Conservation (phyloP, 106 monocot species). For the Allium fistulosum region DNA sequence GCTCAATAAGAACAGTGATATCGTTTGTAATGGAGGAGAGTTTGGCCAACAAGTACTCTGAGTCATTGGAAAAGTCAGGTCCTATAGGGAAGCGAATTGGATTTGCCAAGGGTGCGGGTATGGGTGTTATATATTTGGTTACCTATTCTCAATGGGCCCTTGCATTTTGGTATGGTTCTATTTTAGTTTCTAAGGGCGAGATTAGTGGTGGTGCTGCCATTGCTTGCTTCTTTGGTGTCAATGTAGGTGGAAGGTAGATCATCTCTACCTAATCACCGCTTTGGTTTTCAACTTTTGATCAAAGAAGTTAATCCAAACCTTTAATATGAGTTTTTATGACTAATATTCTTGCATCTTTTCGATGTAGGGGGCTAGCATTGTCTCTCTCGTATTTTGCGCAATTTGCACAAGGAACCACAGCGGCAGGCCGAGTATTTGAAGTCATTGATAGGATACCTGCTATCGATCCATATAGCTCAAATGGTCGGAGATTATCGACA, state of each 20-base stretch:
- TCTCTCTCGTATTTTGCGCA: slow-evolving; percentile 32
- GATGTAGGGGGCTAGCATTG: slow-evolving; percentile 22
- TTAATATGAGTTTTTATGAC: no score
- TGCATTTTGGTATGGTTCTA: slow-evolving; percentile 34
- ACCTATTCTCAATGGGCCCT: slow-evolving; percentile 43
- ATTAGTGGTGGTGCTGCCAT: slow-evolving; percentile 42
- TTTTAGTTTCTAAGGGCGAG: slow-evolving; percentile 29
- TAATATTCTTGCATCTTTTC: not conserved
- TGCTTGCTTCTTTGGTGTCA: slow-evolving; percentile 54
- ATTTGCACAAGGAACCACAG: slow-evolving; percentile 31
- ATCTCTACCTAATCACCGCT: not conserved
- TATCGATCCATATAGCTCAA: slow-evolving; percentile 22
- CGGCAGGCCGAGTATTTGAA: slow-evolving; percentile 29
- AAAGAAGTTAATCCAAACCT: no score
- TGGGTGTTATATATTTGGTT: slow-evolving; percentile 35
- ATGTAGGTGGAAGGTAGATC: slow-evolving; percentile 30
- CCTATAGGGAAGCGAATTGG: slow-evolving; percentile 30
- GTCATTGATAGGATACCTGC: slow-evolving; percentile 32
- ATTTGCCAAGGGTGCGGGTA: slow-evolving; percentile 36
- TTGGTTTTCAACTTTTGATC: not conserved
- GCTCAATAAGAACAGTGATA: slow-evolving; percentile 32
- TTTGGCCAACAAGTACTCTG: slow-evolving; percentile 19
- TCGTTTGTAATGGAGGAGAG: slow-evolving; percentile 44
- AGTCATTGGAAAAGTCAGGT: slow-evolving; percentile 17
- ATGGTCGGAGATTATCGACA: slow-evolving; percentile 5